phyloP scores from a whole-genome alignment of 2,329 filamentous ascomycete genomes.

The Neonectria sp. region DNA sequence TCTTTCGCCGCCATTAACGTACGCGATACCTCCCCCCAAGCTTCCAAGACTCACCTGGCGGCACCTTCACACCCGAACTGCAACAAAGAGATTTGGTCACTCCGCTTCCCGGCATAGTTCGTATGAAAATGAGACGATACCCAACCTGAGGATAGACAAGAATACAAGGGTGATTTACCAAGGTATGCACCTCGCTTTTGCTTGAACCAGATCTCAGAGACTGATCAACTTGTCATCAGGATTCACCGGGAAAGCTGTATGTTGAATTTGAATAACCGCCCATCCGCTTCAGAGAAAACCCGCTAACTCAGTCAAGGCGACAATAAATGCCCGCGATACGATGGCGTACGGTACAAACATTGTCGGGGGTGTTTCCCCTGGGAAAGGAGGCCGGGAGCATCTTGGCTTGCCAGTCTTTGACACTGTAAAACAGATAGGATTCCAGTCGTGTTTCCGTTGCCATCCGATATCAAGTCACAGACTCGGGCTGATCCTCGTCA shows the following conservation, averaged over 20 bases:
- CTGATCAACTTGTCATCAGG: slow-evolving; percentile 42
- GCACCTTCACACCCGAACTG: background rate
- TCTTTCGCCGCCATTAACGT: background rate
- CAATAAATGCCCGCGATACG: slow-evolving; percentile 56
- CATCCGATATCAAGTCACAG: background rate
- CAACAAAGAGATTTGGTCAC: background rate
- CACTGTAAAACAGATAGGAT: slow-evolving; percentile 51
- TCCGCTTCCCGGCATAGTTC: background rate
- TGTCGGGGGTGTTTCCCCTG: slow-evolving; percentile 57
- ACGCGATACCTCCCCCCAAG: background rate
- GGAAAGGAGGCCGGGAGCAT: slow-evolving; percentile 52
- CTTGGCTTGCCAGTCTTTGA: slow-evolving; percentile 55
- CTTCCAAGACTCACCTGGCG: background rate
- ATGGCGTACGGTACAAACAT: slow-evolving; percentile 57
- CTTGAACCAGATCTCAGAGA: background rate
- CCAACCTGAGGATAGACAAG: slow-evolving; percentile 47
- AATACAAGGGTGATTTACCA: slow-evolving; percentile 55
- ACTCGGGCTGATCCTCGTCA: background rate
- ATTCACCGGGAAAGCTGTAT: slow-evolving; percentile 57
- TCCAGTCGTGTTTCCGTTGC: background rate
- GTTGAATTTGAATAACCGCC: too few relatives aligned
- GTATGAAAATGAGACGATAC: slow-evolving; percentile 45
- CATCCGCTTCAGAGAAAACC: background rate
- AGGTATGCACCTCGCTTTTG: slow-evolving; percentile 34
- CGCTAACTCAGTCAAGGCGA: slow-evolving; percentile 47